Base-by-base conservation (phyloP, 192 early-diverging fungal species). In the Helicostylum pulchrum region DNA sequence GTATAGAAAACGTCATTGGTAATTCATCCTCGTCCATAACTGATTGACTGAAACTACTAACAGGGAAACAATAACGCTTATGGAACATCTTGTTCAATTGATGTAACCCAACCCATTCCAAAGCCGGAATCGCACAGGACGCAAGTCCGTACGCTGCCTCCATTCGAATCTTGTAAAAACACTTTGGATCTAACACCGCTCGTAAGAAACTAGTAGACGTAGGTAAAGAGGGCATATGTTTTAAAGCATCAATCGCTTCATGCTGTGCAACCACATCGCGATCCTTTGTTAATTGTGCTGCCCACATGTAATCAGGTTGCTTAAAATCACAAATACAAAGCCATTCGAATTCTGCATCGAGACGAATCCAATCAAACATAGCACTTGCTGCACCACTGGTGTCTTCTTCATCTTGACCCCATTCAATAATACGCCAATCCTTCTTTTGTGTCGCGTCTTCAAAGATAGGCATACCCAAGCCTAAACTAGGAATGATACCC, bases 281-380 rank as follows among this genome's bases (percentile, higher is more conserved):
- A 72, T 97, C 95, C 67, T 93, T 88, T 15, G 87, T 82, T 65
- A 99, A 79, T 76, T 94, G 91, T 17, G 92, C 85, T 6, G 88
- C 88, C 96, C 96, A 99, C 95, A 96, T 98, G 67, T 92, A 95
- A 61, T 92, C 92, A 0, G 87, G 84, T 74, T 97, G 94, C 61
- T 88, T 84, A 63, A 96, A 93, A 19, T 85, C 81, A 56, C 95
- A 89, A 8, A 85, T 66, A 64, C 94, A 94, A 15, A 95, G 73
- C 97, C 97, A 99, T 59, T 96, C 92, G 56, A 90, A 79, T 53
- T 97, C 96, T 2, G 94, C 90, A 68, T 99, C 96, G 54, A 97
- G 72, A 34, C 94, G 84, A 76, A 99, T 95, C 93, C 94, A 98
- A 66, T 99, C 97, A 42, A 98, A 93, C n/a, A 87, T 84, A 0